Evolutionary conservation across 2,329 filamentous ascomycete genomes (phyloP).

Genomic region (Exophiala lecanii-corni): DNA sequence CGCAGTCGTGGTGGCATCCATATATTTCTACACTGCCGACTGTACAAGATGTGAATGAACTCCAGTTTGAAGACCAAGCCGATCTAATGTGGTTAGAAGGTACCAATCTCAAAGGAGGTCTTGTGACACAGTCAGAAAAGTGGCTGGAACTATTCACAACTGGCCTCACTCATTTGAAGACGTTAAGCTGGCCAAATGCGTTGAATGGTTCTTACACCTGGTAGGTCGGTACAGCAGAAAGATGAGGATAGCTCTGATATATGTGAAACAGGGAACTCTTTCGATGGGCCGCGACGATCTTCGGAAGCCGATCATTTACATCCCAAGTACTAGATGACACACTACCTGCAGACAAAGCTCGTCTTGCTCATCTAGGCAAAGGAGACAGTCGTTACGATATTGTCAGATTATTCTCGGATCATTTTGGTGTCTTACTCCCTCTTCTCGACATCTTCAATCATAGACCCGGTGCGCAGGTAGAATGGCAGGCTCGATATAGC

Average conservation of each 20-base stretch:
- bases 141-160: constrained; percentile 38
- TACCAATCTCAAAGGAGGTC: constrained; percentile 28
- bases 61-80: constrained; percentile 59
- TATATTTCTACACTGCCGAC: constrained; percentile 65
- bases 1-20: constrained; percentile 60
- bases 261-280: constrained; percentile 37
- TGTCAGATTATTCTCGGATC: constrained; percentile 45
- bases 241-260: constrained; percentile 9
- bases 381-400: constrained; percentile 29
- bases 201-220: constrained; percentile 35
- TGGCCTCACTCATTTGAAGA: constrained; percentile 30
- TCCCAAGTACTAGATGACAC: constrained; percentile 39
- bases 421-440: constrained; percentile 65
- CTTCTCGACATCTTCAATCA: constrained; percentile 71
- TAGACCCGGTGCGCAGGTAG: constrained; percentile 54
- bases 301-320: constrained; percentile 42
- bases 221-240: constrained; percentile 24
- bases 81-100: constrained; percentile 50
- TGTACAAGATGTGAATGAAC: constrained; percentile 56
- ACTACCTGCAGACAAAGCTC: constrained; percentile 22
- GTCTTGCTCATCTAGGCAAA: constrained; percentile 25
- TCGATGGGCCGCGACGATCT: constrained; percentile 43
- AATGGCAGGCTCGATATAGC: constrained; percentile 50
- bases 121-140: constrained; percentile 30
- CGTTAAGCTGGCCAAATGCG: constrained; percentile 30